A percentile compares a stretch with the other conserved stretches of the same genome.
Conservation (phyloP, 768 basidiomycete genomes). For the Panellus pusillus region DNA sequence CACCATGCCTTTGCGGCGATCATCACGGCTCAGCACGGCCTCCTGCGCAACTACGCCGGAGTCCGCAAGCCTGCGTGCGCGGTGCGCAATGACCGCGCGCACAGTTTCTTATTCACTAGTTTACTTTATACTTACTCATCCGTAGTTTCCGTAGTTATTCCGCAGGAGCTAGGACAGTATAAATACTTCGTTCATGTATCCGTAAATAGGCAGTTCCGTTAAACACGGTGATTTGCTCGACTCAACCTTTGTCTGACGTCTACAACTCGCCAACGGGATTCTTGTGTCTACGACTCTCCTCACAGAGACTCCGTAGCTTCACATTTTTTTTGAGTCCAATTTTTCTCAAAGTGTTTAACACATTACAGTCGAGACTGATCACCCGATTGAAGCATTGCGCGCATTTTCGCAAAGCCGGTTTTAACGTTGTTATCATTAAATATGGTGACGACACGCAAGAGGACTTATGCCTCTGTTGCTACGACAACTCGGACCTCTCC, state of each 20-base stretch:
- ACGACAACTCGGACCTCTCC: conserved; percentile 3
- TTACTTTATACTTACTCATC: neutral
- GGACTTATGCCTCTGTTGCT: conserved; percentile 4
- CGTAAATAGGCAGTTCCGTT: neutral
- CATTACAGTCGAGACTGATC: conserved; percentile 16
- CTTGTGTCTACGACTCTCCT: neutral
- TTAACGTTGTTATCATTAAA: neutral
- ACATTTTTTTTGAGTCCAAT: conserved; percentile 18
- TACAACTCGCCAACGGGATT: neutral
- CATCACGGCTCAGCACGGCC: too few relatives aligned
- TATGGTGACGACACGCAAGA: conserved; percentile 3
- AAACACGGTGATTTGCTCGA: neutral
- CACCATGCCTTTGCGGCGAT: too few relatives aligned
- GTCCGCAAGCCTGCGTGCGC: too few relatives aligned
- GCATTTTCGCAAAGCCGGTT: neutral
- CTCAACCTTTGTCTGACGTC: neutral
- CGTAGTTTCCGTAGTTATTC: neutral
- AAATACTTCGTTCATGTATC: too few relatives aligned
- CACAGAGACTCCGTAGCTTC: neutral
- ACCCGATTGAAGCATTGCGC: conserved; percentile 8
- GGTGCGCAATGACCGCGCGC: too few relatives aligned
- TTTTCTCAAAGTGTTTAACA: too few relatives aligned
- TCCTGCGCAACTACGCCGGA: too few relatives aligned
- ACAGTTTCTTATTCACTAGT: too few relatives aligned
- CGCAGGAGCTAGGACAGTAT: neutral